Conservation (phyloP, 768 basidiomycete species). For the Amanita molliuscula region DNA sequence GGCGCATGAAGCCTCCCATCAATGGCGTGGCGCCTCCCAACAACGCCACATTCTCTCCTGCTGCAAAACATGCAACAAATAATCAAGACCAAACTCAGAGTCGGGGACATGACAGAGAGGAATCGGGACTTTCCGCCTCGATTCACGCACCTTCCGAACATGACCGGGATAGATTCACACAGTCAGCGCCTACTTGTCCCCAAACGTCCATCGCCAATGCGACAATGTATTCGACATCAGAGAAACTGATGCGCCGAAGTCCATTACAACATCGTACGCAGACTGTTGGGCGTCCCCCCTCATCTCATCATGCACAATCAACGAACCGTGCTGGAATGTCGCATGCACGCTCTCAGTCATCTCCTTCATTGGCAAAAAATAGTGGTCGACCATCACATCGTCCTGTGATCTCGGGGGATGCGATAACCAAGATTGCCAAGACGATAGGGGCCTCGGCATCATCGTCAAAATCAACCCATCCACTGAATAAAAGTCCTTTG, state of each 20-base stretch:
- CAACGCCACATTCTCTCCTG: neutral
- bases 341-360: constrained; percentile 57
- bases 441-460: constrained; percentile 32
- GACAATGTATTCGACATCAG: constrained; percentile 15
- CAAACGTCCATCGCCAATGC: constrained; percentile 26
- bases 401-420: constrained; percentile 68
- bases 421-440: constrained; percentile 53
- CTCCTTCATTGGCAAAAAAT: constrained; percentile 36
- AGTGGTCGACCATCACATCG: constrained; percentile 37
- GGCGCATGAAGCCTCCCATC: constrained; percentile 10
- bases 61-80: neutral
- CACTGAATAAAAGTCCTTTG: constrained; percentile 10
- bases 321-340: constrained; percentile 29
- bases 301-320: constrained; percentile 30
- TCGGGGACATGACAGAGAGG: neutral
- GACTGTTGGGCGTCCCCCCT: constrained; percentile 37
- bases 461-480: constrained; percentile 13
- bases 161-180: constrained; percentile 17
- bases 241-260: constrained; percentile 19
- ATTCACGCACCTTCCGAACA: constrained; percentile 9
- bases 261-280: constrained; percentile 44
- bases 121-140: constrained; percentile 8
- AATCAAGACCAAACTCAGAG: neutral
- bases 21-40: neutral
- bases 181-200: constrained; percentile 44